Conservation (phyloP, 139 green algal genomes). For the Chlorella sp. region DNA sequence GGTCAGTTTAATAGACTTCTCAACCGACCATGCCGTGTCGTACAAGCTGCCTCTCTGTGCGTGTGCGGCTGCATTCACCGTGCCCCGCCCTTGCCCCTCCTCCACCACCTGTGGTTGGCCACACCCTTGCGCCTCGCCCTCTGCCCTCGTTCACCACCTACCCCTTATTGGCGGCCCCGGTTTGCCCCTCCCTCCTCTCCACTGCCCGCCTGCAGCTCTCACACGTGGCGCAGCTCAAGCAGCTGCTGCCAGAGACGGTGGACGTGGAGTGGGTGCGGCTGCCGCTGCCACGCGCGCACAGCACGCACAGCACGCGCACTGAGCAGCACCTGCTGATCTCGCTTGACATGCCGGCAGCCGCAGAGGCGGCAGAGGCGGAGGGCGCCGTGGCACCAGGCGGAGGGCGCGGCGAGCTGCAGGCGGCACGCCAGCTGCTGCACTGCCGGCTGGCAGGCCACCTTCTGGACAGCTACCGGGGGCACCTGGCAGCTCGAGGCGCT, state of each 20-base stretch:
- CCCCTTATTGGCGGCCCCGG: neutral
- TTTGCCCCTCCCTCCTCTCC: no score
- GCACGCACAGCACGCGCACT: slow-evolving; percentile 31
- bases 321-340: slow-evolving; percentile 32
- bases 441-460: slow-evolving; percentile 36
- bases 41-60: neutral
- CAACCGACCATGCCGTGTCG: neutral
- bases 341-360: neutral
- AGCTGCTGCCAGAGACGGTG: slow-evolving; percentile 41
- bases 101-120: no score
- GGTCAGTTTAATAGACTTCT: no score
- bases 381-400: neutral
- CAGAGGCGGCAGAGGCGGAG: neutral
- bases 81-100: no score
- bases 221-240: slow-evolving; percentile 42
- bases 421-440: slow-evolving; percentile 35
- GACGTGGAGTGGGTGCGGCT: slow-evolving; percentile 42
- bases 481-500: neutral
- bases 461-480: slow-evolving; percentile 19
- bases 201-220: slow-evolving; percentile 12
- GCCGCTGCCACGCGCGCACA: slow-evolving; percentile 5
- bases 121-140: no score
- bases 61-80: neutral
- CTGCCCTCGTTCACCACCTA: neutral
- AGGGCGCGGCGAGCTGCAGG: neutral